Conservation (phyloP, 106 monocot species). For the Dendrobium catenatum region DNA sequence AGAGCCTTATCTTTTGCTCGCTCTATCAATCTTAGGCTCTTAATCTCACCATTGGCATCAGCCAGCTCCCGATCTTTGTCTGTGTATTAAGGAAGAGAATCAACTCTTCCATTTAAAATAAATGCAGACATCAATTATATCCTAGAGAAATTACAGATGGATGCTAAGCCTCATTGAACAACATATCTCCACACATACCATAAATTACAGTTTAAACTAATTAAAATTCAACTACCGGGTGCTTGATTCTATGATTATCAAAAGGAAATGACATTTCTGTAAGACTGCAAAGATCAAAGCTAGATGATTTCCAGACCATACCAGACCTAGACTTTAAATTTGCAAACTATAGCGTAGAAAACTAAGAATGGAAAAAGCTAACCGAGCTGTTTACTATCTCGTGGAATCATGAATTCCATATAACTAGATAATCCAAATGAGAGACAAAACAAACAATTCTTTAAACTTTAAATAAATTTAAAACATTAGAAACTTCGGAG, state of each 20-base stretch:
- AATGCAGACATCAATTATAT: neutral
- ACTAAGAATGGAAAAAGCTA: neutral
- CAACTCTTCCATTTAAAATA: neutral
- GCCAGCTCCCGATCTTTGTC: constrained; percentile 70
- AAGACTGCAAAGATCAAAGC: neutral
- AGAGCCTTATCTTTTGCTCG: constrained; percentile 86
- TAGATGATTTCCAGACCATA: too few relatives aligned
- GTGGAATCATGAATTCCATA: too few relatives aligned
- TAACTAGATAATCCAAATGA: neutral
- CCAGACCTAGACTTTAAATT: neutral
- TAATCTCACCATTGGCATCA: constrained; percentile 66
- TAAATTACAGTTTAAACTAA: neutral
- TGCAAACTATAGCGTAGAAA: neutral
- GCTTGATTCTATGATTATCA: neutral
- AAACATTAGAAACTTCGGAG: neutral
- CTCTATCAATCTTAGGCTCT: constrained; percentile 53
- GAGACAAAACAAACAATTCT: neutral
- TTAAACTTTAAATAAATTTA: neutral
- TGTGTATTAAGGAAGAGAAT: constrained; percentile 11
- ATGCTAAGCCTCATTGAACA: neutral
- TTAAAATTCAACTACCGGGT: neutral
- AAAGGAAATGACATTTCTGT: neutral
- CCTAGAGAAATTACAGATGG: neutral
- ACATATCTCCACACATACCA: neutral
- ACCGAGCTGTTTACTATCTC: neutral